A percentile compares a stretch with the other conserved stretches of the same genome.
Conservation (phyloP, 164 flowering plant species). For the Houttuynia cordata region DNA sequence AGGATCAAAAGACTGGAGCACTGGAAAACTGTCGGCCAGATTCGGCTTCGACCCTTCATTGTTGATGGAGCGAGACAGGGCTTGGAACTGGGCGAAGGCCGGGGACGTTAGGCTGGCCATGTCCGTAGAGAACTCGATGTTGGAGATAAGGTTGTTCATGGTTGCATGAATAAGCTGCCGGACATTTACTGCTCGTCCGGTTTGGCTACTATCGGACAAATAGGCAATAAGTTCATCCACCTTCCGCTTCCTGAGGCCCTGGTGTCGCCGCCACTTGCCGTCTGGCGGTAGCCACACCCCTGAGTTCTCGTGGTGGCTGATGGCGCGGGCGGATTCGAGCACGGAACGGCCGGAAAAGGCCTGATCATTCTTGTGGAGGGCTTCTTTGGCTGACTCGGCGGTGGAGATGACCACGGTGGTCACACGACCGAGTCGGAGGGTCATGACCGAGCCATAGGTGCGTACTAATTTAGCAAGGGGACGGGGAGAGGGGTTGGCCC, state of each 20-base stretch:
- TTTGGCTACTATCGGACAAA: slow-evolving; percentile 1
- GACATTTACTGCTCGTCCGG: slow-evolving; percentile 9
- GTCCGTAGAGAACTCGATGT: slow-evolving; percentile 13
- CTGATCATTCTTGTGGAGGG: slow-evolving; percentile 17
- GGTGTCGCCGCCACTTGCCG: slow-evolving; percentile 9
- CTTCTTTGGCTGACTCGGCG: slow-evolving; percentile 11
- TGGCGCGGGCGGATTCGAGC: background rate
- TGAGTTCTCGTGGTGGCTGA: background rate
- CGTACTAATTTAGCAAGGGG: slow-evolving; percentile 13
- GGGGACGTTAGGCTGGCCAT: too few relatives aligned
- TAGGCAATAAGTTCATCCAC: slow-evolving; percentile 13
- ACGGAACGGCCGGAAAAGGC: slow-evolving; percentile 7
- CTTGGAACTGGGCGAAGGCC: too few relatives aligned
- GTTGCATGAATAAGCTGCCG: slow-evolving; percentile 7
- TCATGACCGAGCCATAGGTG: slow-evolving; percentile 19
- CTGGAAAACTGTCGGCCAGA: slow-evolving; percentile 9
- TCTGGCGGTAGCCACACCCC: background rate
- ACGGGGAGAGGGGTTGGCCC: slow-evolving; percentile 19
- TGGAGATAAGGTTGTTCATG: slow-evolving; percentile 12
- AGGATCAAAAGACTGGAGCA: slow-evolving; percentile 3
- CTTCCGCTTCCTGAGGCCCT: slow-evolving; percentile 12
- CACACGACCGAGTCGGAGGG: slow-evolving; percentile 8
- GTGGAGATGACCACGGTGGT: slow-evolving; percentile 13
- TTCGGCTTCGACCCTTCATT: too few relatives aligned
- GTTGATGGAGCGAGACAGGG: too few relatives aligned